These are phyloP conservation scores for Salinomyces thailandicus DNA, from an alignment of 2,329 filamentous ascomycete species.

Conservation along the genomic window DNA sequence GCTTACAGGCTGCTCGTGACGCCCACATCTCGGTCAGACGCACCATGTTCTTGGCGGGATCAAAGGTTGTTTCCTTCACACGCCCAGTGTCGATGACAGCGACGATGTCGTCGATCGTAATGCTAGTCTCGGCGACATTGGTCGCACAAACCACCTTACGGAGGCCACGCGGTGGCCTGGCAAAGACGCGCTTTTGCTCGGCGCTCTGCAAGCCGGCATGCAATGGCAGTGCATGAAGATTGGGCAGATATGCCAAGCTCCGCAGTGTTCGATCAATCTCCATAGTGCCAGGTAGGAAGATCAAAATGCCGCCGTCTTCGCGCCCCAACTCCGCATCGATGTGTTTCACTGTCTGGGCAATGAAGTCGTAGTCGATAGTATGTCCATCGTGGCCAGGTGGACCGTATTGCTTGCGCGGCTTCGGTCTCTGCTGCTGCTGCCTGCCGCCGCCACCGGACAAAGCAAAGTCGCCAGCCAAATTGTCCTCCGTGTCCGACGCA, in stretches of 20 bases:
- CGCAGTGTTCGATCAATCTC: slow-evolving; percentile 79
- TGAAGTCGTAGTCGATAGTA: slow-evolving; percentile 76
- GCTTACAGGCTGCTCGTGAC: slow-evolving; percentile 85
- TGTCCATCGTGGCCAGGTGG: slow-evolving; percentile 2
- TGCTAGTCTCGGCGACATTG: slow-evolving; percentile 95
- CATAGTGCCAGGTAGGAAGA: slow-evolving; percentile 84
- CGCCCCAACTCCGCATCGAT: slow-evolving; percentile 69
- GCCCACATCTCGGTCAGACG: slow-evolving; percentile 93
- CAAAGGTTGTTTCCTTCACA: slow-evolving; percentile 94
- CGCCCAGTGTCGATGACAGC: slow-evolving; percentile 91
- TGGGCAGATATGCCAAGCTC: slow-evolving; percentile 52
- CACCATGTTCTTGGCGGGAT: slow-evolving; percentile 85
- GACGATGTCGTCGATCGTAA: slow-evolving; percentile 95
- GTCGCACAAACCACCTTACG: slow-evolving; percentile 90
- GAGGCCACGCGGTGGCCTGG: slow-evolving; percentile 62
- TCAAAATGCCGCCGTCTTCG: slow-evolving; percentile 77
- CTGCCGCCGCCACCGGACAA: slow-evolving; percentile 29
- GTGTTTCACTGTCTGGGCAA: slow-evolving; percentile 65
- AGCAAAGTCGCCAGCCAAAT: slow-evolving; percentile 32
- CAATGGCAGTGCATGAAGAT: slow-evolving; percentile 70
- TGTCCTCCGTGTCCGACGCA: slow-evolving; percentile 29
- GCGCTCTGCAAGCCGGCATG: slow-evolving; percentile 83
- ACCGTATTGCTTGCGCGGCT: slow-evolving; percentile 2
- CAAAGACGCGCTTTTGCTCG: slow-evolving; percentile 83
- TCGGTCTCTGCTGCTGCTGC: background rate